Evolutionary conservation across 2,329 filamentous ascomycete species (phyloP).

Genomic region (Pseudocercospora vitis): DNA sequence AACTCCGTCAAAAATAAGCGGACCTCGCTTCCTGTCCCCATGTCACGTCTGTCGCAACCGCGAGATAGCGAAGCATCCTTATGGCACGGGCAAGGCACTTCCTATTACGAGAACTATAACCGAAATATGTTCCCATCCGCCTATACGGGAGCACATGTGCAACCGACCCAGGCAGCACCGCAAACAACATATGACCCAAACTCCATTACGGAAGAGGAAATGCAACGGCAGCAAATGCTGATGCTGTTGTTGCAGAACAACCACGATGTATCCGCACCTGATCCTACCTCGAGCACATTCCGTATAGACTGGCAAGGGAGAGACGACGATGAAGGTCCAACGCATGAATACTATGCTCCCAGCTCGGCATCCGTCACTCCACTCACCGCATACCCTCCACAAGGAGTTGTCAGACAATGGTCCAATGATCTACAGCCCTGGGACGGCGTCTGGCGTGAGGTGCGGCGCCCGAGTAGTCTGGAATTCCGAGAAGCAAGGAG

Average conservation of each 20-base stretch:
- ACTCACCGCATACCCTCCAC: slow-evolving; percentile 23
- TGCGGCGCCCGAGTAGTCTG: slow-evolving; percentile 19
- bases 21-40: slow-evolving; percentile 15
- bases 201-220: slow-evolving; percentile 49
- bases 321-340: slow-evolving; percentile 32
- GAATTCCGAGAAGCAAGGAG: slow-evolving; percentile 23
- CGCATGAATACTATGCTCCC: slow-evolving; percentile 33
- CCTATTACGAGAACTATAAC: slow-evolving; percentile 48
- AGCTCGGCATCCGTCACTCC: slow-evolving; percentile 19
- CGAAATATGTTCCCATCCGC: slow-evolving; percentile 49
- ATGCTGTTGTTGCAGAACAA: slow-evolving; percentile 43
- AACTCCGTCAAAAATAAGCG: slow-evolving; percentile 30
- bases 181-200: slow-evolving; percentile 34
- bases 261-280: slow-evolving; percentile 33
- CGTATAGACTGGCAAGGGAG: slow-evolving; percentile 41
- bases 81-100: slow-evolving; percentile 41
- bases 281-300: slow-evolving; percentile 44
- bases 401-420: slow-evolving; percentile 22
- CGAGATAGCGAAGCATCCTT: slow-evolving; percentile 22
- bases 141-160: slow-evolving; percentile 20
- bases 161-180: slow-evolving; percentile 8
- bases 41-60: slow-evolving; percentile 14
- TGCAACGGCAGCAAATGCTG: slow-evolving; percentile 53
- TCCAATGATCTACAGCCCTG: slow-evolving; percentile 32
- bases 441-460: slow-evolving; percentile 36